Base-by-base conservation (phyloP, 495 filamentous ascomycete species). In the Ramalina intermedia region DNA sequence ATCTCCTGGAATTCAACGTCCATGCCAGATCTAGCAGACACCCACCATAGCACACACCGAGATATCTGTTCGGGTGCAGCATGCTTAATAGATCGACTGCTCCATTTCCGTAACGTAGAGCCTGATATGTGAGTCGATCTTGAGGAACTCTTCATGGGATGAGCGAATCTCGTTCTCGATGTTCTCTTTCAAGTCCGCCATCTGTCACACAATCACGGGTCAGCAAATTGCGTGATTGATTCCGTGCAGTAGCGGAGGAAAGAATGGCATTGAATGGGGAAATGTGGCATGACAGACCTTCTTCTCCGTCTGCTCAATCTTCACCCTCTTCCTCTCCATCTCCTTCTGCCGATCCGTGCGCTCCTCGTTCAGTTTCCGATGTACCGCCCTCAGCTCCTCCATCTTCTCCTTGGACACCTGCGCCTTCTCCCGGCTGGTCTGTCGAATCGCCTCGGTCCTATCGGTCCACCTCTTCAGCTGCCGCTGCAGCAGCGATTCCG, bases 31-130 rank as follows among this genome's bases (percentile, higher is more conserved):
- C 6, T 1, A 33, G 27, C 27, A 33, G 3, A 1, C 27, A 33
- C 27, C 27, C 2, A 3, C 3, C 27, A 33, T 7, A 33, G 3
- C 27, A 33, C 9, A 33, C 27, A 33, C 23, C 23, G 23, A 23
- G 2, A 23, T 2, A 23, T 4, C 23, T 23, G 23, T 4, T 33
- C 6, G 27, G 27, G 3, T 33, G 1, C 1, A 4, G 6, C 27
- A 33, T 33, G 11, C 27, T 33, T 4, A 47, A 8, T 21, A 55
- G 8, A 55, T 55, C 26, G 53, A 80, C 67, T 96, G 89, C 63
- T 96, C 93, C 88, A 98, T 95, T 73, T 96, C 89, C 23, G 82
- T 94, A 62, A 96, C 91, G 69, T 98, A 98, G 50, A 95, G 72
- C 64, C 86, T 89, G 61, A 98, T 94, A 65, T 98, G 91, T 23